Evolutionary conservation across 345 rosid species (phyloP).

Genomic region (Euphorbia lathyris): DNA sequence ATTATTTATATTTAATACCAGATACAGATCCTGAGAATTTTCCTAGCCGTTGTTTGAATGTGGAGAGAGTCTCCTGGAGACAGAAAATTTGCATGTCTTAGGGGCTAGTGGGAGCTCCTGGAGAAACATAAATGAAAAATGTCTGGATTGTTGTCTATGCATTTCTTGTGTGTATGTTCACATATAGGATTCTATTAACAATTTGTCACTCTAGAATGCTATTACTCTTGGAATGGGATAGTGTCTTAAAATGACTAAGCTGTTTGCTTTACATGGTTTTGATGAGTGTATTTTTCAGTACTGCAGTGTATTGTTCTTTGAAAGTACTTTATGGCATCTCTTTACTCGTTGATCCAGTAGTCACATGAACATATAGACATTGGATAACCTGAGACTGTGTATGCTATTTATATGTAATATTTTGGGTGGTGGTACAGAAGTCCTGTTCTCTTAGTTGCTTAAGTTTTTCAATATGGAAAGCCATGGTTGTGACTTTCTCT

Average conservation of each 20-base stretch:
- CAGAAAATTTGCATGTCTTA: not conserved
- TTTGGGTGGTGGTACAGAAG: not conserved
- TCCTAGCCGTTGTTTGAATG: not conserved
- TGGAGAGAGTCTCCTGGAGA: no score
- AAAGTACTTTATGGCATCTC: not conserved
- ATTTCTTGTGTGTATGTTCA: not conserved
- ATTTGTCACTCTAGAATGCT: not conserved
- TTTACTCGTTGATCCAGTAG: not conserved
- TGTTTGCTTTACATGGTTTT: not conserved
- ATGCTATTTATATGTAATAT: not conserved
- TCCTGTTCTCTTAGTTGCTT: not conserved
- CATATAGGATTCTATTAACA: not conserved
- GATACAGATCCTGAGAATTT: not conserved
- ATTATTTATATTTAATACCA: not conserved
- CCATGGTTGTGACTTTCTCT: conserved; percentile 8
- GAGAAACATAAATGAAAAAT: not conserved
- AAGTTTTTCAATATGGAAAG: not conserved
- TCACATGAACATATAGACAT: not conserved
- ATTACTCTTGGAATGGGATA: conserved; percentile 1
- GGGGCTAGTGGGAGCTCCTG: not conserved
- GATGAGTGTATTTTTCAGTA: not conserved
- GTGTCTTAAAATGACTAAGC: not conserved
- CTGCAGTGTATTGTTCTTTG: not conserved
- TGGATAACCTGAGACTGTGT: not conserved
- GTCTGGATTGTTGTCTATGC: not conserved